A percentile compares a stretch with the other conserved stretches of the same genome.
Conservation (phyloP, 2,329 filamentous ascomycete genomes). For the Metarhizium sp. region DNA sequence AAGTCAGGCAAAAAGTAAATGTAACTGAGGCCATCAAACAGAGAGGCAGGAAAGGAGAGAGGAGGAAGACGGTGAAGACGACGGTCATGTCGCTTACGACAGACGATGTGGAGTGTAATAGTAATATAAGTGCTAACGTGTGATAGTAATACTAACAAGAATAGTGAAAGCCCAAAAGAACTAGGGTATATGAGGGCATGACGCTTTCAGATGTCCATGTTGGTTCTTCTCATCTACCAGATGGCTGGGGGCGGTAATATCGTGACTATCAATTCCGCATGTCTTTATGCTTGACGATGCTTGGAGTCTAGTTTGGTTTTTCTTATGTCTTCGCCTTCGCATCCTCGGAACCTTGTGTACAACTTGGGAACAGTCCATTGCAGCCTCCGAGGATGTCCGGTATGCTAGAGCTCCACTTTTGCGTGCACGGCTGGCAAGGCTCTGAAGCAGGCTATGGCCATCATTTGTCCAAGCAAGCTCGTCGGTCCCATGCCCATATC, state of each 20-base stretch:
- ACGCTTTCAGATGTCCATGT: neutral
- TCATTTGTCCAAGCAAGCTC: conserved; percentile 2
- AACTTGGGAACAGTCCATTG: conserved; percentile 8
- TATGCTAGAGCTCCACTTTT: conserved; percentile 5
- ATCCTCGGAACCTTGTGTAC: conserved; percentile 8
- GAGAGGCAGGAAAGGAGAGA: neutral
- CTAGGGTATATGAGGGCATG: neutral
- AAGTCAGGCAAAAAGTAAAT: too few relatives aligned
- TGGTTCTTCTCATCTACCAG: neutral
- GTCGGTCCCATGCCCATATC: conserved; percentile 5
- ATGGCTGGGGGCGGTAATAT: neutral
- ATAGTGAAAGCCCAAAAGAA: neutral
- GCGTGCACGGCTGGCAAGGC: conserved; percentile 1
- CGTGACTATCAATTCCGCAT: neutral
- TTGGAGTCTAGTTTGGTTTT: conserved; percentile 1
- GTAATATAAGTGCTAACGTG: neutral
- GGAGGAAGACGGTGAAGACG: neutral
- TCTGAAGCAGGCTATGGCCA: neutral
- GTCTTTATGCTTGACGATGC: neutral
- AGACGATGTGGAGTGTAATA: neutral
- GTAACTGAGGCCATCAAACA: too few relatives aligned
- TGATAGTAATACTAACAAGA: neutral
- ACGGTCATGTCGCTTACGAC: neutral
- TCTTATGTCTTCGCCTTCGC: conserved; percentile 8
- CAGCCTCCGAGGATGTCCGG: conserved; percentile 7